Evolutionary conservation across 257 asterid species (phyloP), one percentile per base, ranked within the genome.

Genomic region (Jasminum sambac): DNA sequence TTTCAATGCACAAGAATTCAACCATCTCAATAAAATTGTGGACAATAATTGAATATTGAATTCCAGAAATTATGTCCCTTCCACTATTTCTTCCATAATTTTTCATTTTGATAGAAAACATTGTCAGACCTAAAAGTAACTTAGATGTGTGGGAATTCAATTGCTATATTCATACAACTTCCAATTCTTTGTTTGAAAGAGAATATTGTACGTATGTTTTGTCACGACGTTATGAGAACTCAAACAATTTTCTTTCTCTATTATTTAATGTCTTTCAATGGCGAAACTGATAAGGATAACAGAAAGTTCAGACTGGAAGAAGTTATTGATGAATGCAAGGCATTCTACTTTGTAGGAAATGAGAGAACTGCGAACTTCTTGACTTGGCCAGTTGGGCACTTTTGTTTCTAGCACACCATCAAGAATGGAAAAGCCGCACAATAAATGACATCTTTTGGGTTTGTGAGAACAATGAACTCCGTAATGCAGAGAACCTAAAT

Each of bases 311-410:
- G 26, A 16, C 41, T 66, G 21, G 84, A 80, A 36, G 84, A 80
- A 72, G 66, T 80, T 16, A 48, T 80, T 61, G 82, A 66, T 37
- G 79, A 80, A 67, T 80, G 84, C 72, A 77, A 76, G 76, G 73
- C 84, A 24, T 77, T 80, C 67, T 73, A 76, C 79, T 73, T 80
- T 50, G 79, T 77, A 30, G 84, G 84, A 67, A 80, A 80, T 62
- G 81, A 80, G 66, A 70, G 82, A 69, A 73, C 77, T 41, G 81
- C 77, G 1, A 77, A 72, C 34, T 25, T 70, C 44, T 69, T 80
- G 57, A n/a, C n/a, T n/a, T n/a, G n/a, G n/a, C n/a, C n/a, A 73
- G 82, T n/a, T 76, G 84, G 82, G 72, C 77, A 8, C 38, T 77
- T 66, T 37, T 80, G 23, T 74, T 80, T 63, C 74, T 80, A 34